phyloP scores from a whole-genome alignment of 495 filamentous ascomycete species.

The Neurospora sp. region DNA sequence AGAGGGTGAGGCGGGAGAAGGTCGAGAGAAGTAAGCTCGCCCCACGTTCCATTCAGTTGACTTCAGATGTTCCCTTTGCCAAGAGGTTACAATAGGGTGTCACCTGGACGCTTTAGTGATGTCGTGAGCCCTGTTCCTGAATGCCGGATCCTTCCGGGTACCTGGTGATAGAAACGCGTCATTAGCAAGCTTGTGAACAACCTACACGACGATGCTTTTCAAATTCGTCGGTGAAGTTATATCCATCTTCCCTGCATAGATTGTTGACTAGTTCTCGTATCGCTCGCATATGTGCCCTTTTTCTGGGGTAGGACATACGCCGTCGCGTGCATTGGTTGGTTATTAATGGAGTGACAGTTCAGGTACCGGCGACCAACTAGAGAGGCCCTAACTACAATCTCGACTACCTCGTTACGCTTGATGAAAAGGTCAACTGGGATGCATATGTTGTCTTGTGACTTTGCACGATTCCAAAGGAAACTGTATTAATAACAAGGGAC shows the following conservation, averaged over 20 bases:
- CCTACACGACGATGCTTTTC: background rate
- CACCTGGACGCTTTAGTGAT: background rate
- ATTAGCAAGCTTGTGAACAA: background rate
- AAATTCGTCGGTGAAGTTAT: background rate
- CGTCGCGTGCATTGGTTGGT: background rate
- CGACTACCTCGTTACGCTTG: background rate
- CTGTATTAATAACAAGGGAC: background rate
- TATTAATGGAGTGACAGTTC: background rate
- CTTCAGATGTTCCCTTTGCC: background rate
- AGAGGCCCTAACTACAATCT: background rate
- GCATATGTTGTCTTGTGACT: background rate
- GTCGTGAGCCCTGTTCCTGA: background rate
- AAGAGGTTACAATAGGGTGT: background rate
- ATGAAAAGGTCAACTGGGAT: background rate
- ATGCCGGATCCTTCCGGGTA: background rate
- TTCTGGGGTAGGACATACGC: background rate
- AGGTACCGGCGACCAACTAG: background rate
- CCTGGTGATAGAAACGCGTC: background rate
- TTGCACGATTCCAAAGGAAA: background rate
- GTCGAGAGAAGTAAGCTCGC: background rate
- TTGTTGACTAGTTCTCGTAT: background rate
- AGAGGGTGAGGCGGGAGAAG: background rate
- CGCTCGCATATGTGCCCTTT: background rate
- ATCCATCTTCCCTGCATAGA: background rate
- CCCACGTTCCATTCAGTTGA: background rate